A percentile compares a stretch with the other conserved stretches of the same genome.
Conservation (phyloP, 2,329 filamentous ascomycete genomes). For the Cladosporium sp. region DNA sequence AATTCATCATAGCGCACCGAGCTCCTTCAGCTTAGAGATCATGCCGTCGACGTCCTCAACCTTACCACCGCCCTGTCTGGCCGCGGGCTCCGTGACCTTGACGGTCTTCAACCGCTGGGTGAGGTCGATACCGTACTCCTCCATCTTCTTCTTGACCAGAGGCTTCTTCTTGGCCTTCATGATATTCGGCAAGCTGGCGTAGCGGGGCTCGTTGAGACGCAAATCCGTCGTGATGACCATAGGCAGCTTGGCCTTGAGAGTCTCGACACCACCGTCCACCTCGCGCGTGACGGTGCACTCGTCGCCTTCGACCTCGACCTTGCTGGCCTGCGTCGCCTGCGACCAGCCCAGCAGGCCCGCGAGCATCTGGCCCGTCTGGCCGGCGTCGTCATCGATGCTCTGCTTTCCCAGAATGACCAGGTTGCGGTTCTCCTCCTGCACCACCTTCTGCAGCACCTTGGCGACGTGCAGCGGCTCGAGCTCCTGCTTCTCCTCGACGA, state of each 20-base stretch:
- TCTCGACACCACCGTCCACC: constrained; percentile 94
- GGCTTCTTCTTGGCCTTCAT: constrained; percentile 99
- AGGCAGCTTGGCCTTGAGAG: constrained; percentile 76
- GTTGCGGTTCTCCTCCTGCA: constrained; percentile 81
- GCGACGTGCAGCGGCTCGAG: constrained; percentile 89
- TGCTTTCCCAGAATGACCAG: constrained; percentile 94
- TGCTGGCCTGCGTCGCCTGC: constrained; percentile 89
- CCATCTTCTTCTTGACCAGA: constrained; percentile 83
- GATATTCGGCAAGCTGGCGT: constrained; percentile 93
- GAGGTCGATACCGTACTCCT: constrained; percentile 74
- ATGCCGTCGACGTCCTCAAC: constrained; percentile 97
- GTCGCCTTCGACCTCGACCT: constrained; percentile 72
- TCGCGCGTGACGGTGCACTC: constrained; percentile 77
- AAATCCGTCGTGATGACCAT: constrained; percentile 95
- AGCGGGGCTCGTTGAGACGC: constrained; percentile 89
- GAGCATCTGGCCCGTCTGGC: constrained; percentile 97
- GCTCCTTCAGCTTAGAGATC: constrained; percentile 88
- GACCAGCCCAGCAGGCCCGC: constrained; percentile 88
- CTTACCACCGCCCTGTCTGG: constrained; percentile 90
- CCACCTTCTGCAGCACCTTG: constrained; percentile 77
- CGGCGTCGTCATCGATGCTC: constrained; percentile 94
- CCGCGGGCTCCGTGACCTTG: constrained; percentile 83
- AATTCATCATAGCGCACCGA: constrained; percentile 74
- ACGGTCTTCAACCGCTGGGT: constrained; percentile 78
- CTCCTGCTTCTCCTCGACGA: constrained; percentile 64